Evolutionary conservation across 345 rosid genomes (phyloP).

Genomic region (Rhodamnia rubescens): DNA sequence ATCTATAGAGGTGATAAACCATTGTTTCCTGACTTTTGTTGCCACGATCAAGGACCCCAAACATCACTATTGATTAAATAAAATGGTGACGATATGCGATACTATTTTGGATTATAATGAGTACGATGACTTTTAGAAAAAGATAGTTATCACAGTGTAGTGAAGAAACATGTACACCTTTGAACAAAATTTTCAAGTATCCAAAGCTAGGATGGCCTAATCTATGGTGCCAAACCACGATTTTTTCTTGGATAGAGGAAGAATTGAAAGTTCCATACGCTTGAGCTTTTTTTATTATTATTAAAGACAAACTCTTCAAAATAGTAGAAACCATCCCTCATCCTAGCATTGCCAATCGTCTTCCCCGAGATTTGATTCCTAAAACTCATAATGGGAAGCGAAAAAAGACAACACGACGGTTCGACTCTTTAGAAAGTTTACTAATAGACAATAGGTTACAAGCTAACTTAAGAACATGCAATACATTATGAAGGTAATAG

Average conservation of each 20-base stretch:
- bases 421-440: not conserved
- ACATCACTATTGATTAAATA: not conserved
- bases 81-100: not conserved
- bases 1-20: not conserved
- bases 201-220: not conserved
- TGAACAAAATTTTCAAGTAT: not conserved
- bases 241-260: not conserved
- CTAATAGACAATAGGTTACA: not conserved
- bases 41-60: not conserved
- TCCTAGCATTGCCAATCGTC: not conserved
- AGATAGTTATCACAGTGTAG: not conserved
- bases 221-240: not conserved
- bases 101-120: not conserved
- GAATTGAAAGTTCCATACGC: not conserved
- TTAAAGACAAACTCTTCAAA: not conserved
- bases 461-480: not conserved
- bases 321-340: not conserved
- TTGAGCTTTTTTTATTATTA: not conserved
- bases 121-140: not conserved
- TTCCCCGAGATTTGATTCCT: not conserved
- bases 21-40: fast-evolving
- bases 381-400: not conserved
- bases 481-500: not conserved
- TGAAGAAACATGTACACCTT: not conserved
- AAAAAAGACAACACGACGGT: fast-evolving